These are phyloP conservation scores for Platanus orientalis DNA, from an alignment of 164 flowering plant species.

Conservation along the genomic window DNA sequence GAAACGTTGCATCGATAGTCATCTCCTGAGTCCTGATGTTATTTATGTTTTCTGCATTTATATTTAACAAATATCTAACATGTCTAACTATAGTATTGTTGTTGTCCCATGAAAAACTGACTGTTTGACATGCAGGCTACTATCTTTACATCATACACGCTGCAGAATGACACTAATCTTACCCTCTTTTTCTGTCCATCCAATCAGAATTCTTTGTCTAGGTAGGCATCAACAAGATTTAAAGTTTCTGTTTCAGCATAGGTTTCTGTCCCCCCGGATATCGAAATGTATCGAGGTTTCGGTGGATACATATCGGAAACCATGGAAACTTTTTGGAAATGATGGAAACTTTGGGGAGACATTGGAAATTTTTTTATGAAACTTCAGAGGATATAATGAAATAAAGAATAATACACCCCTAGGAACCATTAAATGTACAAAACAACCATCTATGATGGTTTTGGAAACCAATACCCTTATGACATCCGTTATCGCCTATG, in stretches of 20 bases:
- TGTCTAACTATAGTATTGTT: neutral
- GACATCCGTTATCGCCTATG: too few species aligned
- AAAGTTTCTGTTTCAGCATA: neutral
- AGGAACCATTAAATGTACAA: too few species aligned
- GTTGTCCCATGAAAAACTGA: neutral
- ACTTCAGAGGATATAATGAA: too few species aligned
- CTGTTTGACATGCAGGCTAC: slow-evolving; percentile 50
- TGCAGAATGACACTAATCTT: slow-evolving; percentile 66
- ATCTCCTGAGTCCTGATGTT: neutral
- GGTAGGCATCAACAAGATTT: slow-evolving; percentile 35
- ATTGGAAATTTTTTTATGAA: too few species aligned
- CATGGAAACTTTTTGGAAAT: too few species aligned
- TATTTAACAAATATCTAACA: neutral
- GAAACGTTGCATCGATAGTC: neutral
- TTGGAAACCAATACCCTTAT: too few species aligned
- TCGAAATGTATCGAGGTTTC: too few species aligned
- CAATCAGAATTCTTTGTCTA: slow-evolving; percentile 47
- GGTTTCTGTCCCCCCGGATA: too few species aligned
- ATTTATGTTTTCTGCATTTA: neutral
- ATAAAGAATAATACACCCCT: too few species aligned
- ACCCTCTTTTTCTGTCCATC: slow-evolving; percentile 43
- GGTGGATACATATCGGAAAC: too few species aligned
- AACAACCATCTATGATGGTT: too few species aligned
- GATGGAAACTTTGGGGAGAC: too few species aligned
- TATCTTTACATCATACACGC: slow-evolving; percentile 59